phyloP scores from a whole-genome alignment of 106 monocot genomes.

The Acorus gramineus region DNA sequence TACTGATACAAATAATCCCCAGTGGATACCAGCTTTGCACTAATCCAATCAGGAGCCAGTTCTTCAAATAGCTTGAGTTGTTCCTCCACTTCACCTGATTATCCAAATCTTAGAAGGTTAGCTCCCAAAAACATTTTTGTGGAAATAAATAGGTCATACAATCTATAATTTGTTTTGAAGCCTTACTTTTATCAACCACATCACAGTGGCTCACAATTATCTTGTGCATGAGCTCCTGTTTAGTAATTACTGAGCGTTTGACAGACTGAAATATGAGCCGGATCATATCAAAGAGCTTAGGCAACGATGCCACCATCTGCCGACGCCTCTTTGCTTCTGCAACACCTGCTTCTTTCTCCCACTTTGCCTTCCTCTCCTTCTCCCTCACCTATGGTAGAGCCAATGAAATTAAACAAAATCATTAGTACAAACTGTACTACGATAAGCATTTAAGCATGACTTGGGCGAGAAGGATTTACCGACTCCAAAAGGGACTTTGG shows the following conservation, averaged over 20 bases:
- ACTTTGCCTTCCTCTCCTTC: conserved; percentile 46
- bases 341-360: conserved; percentile 39
- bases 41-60: conserved; percentile 82
- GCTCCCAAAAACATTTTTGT: neutral
- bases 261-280: conserved; percentile 60
- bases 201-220: conserved; percentile 46
- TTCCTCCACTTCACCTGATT: conserved; percentile 76
- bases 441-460: neutral
- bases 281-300: conserved; percentile 62
- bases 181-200: conserved; percentile 65
- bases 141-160: neutral
- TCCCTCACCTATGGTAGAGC: conserved; percentile 42
- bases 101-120: neutral
- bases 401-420: neutral
- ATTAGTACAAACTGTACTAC: neutral
- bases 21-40: conserved; percentile 29
- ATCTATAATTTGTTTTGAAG: neutral
- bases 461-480: conserved; percentile 26
- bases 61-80: conserved; percentile 70
- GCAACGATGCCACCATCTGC: conserved; percentile 53
- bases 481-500: conserved; percentile 62
- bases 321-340: conserved; percentile 31
- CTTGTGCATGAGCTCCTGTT: conserved; percentile 74
- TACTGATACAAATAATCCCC: conserved; percentile 66
- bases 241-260: conserved; percentile 60